Conservation (phyloP, 257 asterid species). For the Solanum lycopersicoides region DNA sequence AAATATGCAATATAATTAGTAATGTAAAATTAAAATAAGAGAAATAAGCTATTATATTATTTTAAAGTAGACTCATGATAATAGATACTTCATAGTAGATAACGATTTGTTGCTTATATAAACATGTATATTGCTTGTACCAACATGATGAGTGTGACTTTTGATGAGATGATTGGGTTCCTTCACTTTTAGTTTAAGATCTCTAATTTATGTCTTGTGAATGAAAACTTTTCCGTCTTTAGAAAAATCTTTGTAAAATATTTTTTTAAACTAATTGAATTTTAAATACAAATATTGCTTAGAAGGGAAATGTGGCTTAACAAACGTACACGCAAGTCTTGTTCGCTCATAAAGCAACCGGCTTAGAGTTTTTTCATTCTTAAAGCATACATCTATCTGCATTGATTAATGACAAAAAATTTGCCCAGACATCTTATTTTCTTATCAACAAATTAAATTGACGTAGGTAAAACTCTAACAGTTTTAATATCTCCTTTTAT, state of each 20-base stretch:
- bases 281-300: neutral
- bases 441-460: neutral
- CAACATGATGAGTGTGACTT: neutral
- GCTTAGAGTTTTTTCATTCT: neutral
- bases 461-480: neutral
- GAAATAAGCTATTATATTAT: neutral
- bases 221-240: neutral
- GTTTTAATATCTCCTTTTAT: neutral
- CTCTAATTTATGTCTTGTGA: neutral
- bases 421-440: neutral
- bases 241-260: neutral
- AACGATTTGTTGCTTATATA: neutral
- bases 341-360: neutral
- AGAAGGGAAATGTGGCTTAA: neutral
- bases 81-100: neutral
- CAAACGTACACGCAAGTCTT: neutral
- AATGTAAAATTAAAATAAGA: neutral
- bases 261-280: neutral
- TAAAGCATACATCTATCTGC: neutral
- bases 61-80: neutral
- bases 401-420: neutral
- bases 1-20: neutral
- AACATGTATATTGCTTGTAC: neutral
- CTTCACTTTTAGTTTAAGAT: neutral
- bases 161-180: neutral